Evolutionary conservation across 108 stramenopile genomes (phyloP), one percentile per base, ranked within the genome.

Genomic region (Parietichytrium sp.): DNA sequence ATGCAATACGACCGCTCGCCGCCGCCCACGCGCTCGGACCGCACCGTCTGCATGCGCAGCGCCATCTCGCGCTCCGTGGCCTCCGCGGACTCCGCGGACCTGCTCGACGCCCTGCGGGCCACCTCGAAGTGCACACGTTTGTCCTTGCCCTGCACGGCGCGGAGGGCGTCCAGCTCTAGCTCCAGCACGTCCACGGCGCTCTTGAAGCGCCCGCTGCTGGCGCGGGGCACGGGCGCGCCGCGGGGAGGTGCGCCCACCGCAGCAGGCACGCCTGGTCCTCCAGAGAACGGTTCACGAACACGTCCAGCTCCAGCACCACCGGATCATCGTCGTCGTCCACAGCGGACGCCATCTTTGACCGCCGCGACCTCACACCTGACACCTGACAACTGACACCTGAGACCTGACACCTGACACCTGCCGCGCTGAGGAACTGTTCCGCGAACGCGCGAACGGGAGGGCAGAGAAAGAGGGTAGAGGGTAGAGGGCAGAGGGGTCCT

Each of bases 291-390:
- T 20, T 78, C 13, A 78, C 12, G 15, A 29, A 48, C 78, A 78
- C 12, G 78, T 48, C 47, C 4, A 78, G 26, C 18, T 15, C 15
- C 16, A 29, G 45, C 48, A 29, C 47, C 48, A 78, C 47, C 13
- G 61, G 61, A 20, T 78, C 78, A 12, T 78, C 78, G 15, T 78
- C 78, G 26, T 16, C 78, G 47, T 78, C 78, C 1, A 48, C 48
- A 20, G 47, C 78, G 48, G 0, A 16, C 48, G 13, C 23, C 78
- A 0, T 48, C 55, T 7, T 72, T 38, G 4, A 7, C 55, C 8
- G 13, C 55, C 8, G 6, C 55, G 54, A 26, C 26, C 25, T 26
- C 54, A 20, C 27, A 26, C 27, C 52, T 53, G 8, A 15, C 29
- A 23, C 52, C 29, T 53, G 52, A 1, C 52, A 23, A 23, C 12